Base-by-base conservation (phyloP, 225 moss, liverwort and hornwort genomes). In the Pseudoscleropodium purum region DNA sequence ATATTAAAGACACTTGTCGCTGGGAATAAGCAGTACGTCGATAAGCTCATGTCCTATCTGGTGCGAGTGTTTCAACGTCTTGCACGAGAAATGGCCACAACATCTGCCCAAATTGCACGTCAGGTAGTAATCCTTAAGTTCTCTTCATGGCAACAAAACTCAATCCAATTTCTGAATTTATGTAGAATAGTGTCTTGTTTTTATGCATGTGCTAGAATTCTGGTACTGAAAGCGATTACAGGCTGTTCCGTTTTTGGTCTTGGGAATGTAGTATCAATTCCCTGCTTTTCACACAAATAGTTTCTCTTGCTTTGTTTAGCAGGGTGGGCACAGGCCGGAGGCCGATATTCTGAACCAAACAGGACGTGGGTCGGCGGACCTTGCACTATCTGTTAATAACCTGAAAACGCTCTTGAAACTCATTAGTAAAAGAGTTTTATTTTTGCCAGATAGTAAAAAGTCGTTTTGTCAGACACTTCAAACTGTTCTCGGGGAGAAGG, bases 21-120 rank as follows among this genome's bases (percentile, higher is more conserved):
- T 87, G 96, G 90, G 85, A 97, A 96, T 92, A 99, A 99, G 92
- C 91, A 93, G 87, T 97, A 97, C 66, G 88, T 97, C 73, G 99
- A 99, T 92, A 95, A 95, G 87, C 95, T 94, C 54, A 97, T 99
- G 99, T 95, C 95, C 92, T 91, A 95, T 87, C 87, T 99, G 60
- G 97, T 99, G 89, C 96, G 97, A 89, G 97, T 96, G 62, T 95
- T 99, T 63, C 99, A 99, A 92, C 95, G 97, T 90, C 94, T 99
- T 59, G 93, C 94, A 39, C 93, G 99, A 84, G 99, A 99, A 87
- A 97, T 97, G 97, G 95, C 92, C 85, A 87, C 98, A 64, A 94
- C 94, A 87, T 91, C 96, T 89, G 91, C 91, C 74, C 93, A 95
- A 87, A 91, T 97, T 91, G 89, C 94, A 17, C 97, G 97, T 76